Percentiles rank a stretch among this genome's conserved stretches.
These are phyloP conservation scores for Neospora caninum DNA, from an alignment of 169 alveolate genomes.

Conservation along the genomic window DNA sequence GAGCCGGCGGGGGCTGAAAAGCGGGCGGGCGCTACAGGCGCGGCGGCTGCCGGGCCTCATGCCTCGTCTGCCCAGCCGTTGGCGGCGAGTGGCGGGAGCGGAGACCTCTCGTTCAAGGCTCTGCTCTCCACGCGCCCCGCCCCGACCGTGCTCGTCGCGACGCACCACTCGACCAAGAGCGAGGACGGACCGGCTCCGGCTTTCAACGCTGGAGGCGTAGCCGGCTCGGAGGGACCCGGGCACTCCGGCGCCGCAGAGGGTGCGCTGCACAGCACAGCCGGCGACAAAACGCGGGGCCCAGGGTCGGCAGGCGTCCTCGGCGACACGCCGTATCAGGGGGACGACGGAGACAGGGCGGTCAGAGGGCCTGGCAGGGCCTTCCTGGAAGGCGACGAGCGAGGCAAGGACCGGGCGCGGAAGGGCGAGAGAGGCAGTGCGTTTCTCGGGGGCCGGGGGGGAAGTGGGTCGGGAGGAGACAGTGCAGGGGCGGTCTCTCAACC, in stretches of 20 bases:
- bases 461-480: neutral
- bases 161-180: constrained; percentile 4
- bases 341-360: neutral
- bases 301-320: too few species aligned
- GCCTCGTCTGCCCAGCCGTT: neutral
- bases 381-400: neutral
- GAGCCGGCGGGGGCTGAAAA: neutral
- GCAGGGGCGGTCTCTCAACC: neutral
- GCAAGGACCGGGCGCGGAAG: neutral
- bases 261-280: constrained; percentile 48
- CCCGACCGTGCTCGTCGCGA: constrained; percentile 22
- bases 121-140: constrained; percentile 44
- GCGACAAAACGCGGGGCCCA: neutral
- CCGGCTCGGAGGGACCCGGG: neutral
- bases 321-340: too few species aligned
- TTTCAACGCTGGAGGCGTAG: neutral
- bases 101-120: constrained; percentile 56
- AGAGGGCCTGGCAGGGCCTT: constrained; percentile 27
- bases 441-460: neutral
- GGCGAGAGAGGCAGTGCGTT: too few species aligned
- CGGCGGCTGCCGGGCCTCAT: constrained; percentile 19
- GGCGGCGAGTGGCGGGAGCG: neutral
- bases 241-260: neutral
- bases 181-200: neutral
- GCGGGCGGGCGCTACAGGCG: constrained; percentile 3